These are phyloP conservation scores for Grosmannia huntii DNA, from an alignment of 2,329 filamentous ascomycete species.

Conservation along the genomic window DNA sequence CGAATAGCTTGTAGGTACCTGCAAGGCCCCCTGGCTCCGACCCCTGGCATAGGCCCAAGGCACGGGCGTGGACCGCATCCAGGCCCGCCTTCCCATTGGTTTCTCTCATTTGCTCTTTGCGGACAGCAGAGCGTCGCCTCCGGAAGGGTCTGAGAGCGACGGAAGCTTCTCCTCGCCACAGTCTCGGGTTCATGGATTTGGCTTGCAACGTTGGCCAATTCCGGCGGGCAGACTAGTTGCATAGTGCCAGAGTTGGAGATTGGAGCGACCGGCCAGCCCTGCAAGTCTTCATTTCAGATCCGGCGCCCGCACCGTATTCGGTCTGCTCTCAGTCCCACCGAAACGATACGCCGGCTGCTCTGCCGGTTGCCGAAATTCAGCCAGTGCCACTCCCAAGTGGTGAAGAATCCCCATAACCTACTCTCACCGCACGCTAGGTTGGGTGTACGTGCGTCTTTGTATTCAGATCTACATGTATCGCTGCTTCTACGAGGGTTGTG, in stretches of 20 bases:
- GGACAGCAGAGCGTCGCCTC: not conserved
- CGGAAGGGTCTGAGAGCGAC: slow-evolving; percentile 3
- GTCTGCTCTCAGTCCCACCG: not conserved
- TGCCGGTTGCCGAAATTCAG: too few relatives aligned
- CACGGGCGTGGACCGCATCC: not conserved
- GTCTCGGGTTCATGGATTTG: slow-evolving; percentile 7
- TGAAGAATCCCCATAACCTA: too few relatives aligned
- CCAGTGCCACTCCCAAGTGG: too few relatives aligned
- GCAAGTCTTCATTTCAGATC: not conserved
- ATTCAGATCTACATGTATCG: too few relatives aligned
- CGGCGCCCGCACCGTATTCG: not conserved
- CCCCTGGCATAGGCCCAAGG: not conserved
- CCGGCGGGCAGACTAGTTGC: not conserved
- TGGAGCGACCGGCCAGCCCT: not conserved
- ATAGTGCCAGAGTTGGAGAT: not conserved
- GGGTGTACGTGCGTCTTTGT: too few relatives aligned
- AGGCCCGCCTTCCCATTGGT: not conserved
- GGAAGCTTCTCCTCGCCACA: slow-evolving; percentile 3
- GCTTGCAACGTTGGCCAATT: not conserved
- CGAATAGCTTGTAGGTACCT: not conserved
- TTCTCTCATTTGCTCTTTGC: not conserved
- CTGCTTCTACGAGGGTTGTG: too few relatives aligned
- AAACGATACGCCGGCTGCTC: not conserved
- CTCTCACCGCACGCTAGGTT: too few relatives aligned
- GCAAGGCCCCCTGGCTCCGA: not conserved